Conservation (phyloP, 441 rosid genomes). For the Arabidopsis hybrid region DNA sequence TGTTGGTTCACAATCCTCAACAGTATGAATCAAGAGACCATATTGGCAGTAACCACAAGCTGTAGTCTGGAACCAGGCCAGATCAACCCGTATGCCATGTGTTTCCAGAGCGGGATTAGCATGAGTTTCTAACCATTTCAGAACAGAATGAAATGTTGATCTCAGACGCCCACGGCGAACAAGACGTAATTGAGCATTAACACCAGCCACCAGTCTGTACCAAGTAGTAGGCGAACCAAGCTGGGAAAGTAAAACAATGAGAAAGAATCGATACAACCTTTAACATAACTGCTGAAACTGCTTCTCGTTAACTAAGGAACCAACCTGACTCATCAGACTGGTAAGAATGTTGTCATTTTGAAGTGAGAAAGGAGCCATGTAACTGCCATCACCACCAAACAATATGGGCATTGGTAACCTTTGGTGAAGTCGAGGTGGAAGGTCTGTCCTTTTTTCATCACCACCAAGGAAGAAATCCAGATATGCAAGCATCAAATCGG, state of each 20-base stretch:
- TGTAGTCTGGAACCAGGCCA: slow-evolving; percentile 91
- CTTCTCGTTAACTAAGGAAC: slow-evolving; percentile 35
- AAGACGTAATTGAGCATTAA: slow-evolving; percentile 94
- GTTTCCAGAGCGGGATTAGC: slow-evolving; percentile 88
- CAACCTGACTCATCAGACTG: slow-evolving; percentile 95
- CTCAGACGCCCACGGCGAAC: slow-evolving; percentile 86
- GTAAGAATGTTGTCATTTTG: slow-evolving; percentile 95
- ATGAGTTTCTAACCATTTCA: slow-evolving; percentile 93
- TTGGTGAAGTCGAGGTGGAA: slow-evolving; percentile 87
- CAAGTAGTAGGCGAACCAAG: slow-evolving; percentile 89
- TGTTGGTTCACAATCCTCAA: slow-evolving; percentile 56
- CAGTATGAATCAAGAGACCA: slow-evolving; percentile 81
- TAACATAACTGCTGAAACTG: slow-evolving; percentile 35
- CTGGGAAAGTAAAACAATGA: slow-evolving; percentile 53
- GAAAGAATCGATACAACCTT: slow-evolving; percentile 32
- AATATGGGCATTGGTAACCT: slow-evolving; percentile 86
- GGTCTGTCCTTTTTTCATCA: slow-evolving; percentile 96
- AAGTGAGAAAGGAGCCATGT: slow-evolving; percentile 96
- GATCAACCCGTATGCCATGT: slow-evolving; percentile 75
- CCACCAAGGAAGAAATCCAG: slow-evolving; percentile 99
- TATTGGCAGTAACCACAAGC: slow-evolving; percentile 87
- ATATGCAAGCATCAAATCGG: slow-evolving; percentile 97
- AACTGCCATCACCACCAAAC: slow-evolving; percentile 99
- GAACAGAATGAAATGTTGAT: slow-evolving; percentile 72
- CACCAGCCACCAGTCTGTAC: slow-evolving; percentile 97